Conservation (phyloP, 257 asterid species). For the Hygrophila difformis region DNA sequence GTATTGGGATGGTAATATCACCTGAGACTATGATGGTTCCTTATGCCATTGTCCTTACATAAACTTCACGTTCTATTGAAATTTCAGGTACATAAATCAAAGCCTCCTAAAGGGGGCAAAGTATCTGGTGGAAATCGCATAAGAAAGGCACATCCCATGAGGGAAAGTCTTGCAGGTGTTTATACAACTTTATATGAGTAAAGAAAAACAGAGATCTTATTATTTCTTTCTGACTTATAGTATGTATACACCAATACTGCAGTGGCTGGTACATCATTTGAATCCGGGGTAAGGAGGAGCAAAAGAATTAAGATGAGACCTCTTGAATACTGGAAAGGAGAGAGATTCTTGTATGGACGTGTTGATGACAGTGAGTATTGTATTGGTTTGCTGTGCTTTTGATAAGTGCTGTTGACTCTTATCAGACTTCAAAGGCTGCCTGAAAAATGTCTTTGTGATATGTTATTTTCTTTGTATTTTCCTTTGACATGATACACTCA, state of each 20-base stretch:
- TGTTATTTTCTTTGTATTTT: not conserved
- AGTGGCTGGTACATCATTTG: slow-evolving; percentile 73
- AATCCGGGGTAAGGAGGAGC: slow-evolving; percentile 81
- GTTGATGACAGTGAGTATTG: slow-evolving; percentile 53
- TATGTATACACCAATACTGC: slow-evolving; percentile 23
- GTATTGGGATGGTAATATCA: too few relatives aligned
- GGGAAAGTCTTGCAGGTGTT: slow-evolving; percentile 86
- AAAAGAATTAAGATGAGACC: slow-evolving; percentile 77
- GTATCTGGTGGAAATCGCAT: slow-evolving; percentile 25
- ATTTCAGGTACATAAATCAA: slow-evolving; percentile 13
- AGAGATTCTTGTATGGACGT: slow-evolving; percentile 65
- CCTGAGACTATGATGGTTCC: too few relatives aligned
- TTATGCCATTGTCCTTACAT: too few relatives aligned
- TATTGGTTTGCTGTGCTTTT: slow-evolving; percentile 5
- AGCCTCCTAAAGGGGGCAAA: slow-evolving; percentile 10
- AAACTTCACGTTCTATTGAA: not conserved
- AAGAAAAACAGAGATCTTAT: slow-evolving; percentile 3
- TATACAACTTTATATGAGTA: slow-evolving; percentile 7
- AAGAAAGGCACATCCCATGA: slow-evolving; percentile 35
- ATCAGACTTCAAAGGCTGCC: slow-evolving; percentile 3
- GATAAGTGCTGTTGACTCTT: not conserved
- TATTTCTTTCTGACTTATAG: slow-evolving; percentile 13
- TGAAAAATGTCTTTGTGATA: not conserved
- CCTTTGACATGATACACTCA: not conserved
- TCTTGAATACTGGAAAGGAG: slow-evolving; percentile 89